Base-by-base conservation (phyloP, 192 early-diverging fungal genomes). In the Thoreauomyces humboldtii region DNA sequence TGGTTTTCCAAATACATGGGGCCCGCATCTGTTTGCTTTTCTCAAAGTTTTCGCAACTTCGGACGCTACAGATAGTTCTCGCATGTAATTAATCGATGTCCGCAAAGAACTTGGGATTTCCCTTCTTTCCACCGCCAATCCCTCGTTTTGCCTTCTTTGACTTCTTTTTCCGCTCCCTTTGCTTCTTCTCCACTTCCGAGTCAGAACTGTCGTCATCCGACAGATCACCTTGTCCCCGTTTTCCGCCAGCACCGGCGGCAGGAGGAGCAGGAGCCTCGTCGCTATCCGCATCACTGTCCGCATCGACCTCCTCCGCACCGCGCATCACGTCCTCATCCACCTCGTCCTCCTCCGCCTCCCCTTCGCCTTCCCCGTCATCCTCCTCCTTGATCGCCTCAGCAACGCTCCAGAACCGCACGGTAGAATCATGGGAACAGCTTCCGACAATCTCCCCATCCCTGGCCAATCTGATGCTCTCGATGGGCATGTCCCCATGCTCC, bases 401-500 rank as follows among this genome's bases (percentile, higher is more conserved):
- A 27, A 77, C 67, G 35, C 80, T 77, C 94, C 95, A 99, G 69
- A 99, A 92, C 54, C 87, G 86, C 25, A 99, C 82, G 1, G 81
- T 80, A 42, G 87, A 75, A 70, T 98, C 96, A 65, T 96, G 94
- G 29, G 91, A 89, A 62, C 88, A 88, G 59, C 85, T 91, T 6
- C 86, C 91, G 28, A 96, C 72, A 59, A 81, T 88, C 12, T 85
- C 80, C 59, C 87, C 83, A 69, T 92, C 89, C 59, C 86, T 69
- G 29, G 86, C 83, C 24, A 91, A 41, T 28, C 78, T 61, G 21
- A 99, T 77, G 53, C 86, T 80, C 70, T 99, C 96, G 37, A 98
- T 90, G 1, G 93, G 91, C 78, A 93, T 83, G 14, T 91, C 85
- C 28, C 88, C 91, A 67, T 96, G 93, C 62, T 92, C 92, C 21